phyloP scores from a whole-genome alignment of 331 rosid species.

The Malus hybrid region DNA sequence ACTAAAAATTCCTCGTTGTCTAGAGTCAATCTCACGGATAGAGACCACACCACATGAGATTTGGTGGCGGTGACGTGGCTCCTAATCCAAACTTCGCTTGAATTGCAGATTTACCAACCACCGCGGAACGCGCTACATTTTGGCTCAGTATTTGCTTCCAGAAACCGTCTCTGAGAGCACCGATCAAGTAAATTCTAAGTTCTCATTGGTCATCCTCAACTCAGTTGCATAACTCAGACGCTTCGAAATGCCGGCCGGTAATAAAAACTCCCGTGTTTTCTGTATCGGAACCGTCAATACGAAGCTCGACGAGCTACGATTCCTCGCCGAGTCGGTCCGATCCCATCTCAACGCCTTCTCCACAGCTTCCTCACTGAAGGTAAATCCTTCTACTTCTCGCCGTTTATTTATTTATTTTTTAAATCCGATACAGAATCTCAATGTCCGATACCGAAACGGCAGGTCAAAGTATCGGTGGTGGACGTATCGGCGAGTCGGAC shows the following conservation, averaged over 20 bases:
- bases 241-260: constrained; percentile 18
- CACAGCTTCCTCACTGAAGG: constrained; percentile 31
- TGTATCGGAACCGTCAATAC: constrained; percentile 81
- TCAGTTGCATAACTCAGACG: not conserved
- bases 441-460: constrained; percentile 10
- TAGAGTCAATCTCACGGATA: no score
- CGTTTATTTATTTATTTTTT: not conserved
- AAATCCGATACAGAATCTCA: not conserved
- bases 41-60: no score
- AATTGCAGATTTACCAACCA: not conserved
- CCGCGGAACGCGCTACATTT: not conserved
- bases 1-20: no score
- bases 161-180: not conserved
- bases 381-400: constrained; percentile 7
- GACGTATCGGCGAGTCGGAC: constrained; percentile 59
- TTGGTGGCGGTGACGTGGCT: not conserved
- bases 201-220: not conserved
- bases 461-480: constrained; percentile 54
- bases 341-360: constrained; percentile 57
- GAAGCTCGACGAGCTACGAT: constrained; percentile 72
- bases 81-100: not conserved
- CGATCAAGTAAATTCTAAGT: not conserved
- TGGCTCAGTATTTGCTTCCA: not conserved
- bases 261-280: constrained; percentile 37
- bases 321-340: constrained; percentile 55